phyloP scores from a whole-genome alignment of 2,329 filamentous ascomycete genomes.

The Fusarium anguioides region DNA sequence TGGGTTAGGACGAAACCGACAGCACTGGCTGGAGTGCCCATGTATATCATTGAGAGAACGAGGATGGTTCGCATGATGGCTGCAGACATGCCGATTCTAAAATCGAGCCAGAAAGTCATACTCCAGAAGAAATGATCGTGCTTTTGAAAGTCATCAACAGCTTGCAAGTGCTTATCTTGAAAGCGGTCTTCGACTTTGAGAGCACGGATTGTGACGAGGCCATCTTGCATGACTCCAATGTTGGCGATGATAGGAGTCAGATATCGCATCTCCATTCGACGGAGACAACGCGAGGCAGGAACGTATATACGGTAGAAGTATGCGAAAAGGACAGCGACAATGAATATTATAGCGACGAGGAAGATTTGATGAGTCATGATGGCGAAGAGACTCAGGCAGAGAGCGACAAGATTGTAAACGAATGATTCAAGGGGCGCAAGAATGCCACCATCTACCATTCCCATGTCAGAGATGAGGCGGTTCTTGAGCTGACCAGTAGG shows the following conservation, averaged over 20 bases:
- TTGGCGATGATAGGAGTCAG: slow-evolving; percentile 91
- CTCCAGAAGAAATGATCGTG: slow-evolving; percentile 98
- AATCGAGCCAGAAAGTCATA: slow-evolving; percentile 85
- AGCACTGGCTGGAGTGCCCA: slow-evolving; percentile 79
- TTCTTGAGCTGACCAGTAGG: slow-evolving; percentile 93
- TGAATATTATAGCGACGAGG: slow-evolving; percentile 78
- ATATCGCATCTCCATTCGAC: slow-evolving; percentile 89
- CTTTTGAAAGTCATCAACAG: slow-evolving; percentile 89
- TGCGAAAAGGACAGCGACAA: slow-evolving; percentile 75
- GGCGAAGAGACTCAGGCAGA: slow-evolving; percentile 77
- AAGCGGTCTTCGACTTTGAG: slow-evolving; percentile 84
- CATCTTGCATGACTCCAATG: slow-evolving; percentile 87
- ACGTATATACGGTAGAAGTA: slow-evolving; percentile 81
- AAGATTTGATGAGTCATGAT: slow-evolving; percentile 82
- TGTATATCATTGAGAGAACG: slow-evolving; percentile 78
- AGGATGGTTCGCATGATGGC: slow-evolving; percentile 79
- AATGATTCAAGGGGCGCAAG: slow-evolving; percentile 78
- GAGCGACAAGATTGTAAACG: slow-evolving; percentile 76
- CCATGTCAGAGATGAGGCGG: slow-evolving; percentile 88
- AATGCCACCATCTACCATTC: slow-evolving; percentile 88
- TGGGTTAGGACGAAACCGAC: slow-evolving; percentile 84
- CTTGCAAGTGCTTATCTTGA: slow-evolving; percentile 80
- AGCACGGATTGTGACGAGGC: slow-evolving; percentile 86
- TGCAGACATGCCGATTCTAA: slow-evolving; percentile 72
- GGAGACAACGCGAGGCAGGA: slow-evolving; percentile 83